A percentile compares a stretch with the other conserved stretches of the same genome.
phyloP scores from a whole-genome alignment of 768 basidiomycete genomes.

The Tulasnella sp. region DNA sequence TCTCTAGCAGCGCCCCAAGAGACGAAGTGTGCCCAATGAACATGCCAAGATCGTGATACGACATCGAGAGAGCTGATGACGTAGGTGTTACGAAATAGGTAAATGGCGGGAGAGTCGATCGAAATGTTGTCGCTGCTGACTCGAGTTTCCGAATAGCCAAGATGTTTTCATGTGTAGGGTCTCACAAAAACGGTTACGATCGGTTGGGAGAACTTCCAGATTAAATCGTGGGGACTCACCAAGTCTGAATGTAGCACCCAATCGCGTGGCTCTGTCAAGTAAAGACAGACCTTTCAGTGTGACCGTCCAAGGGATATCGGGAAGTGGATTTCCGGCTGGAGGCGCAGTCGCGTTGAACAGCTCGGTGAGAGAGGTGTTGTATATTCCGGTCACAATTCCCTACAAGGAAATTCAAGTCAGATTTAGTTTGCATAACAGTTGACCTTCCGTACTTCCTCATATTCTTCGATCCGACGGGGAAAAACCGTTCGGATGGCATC shows the following conservation, averaged over 20 bases:
- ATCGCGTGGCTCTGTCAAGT: slow-evolving; percentile 4
- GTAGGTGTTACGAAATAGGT: background rate
- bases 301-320: background rate
- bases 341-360: background rate
- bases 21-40: slow-evolving; percentile 2
- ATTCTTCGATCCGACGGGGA: slow-evolving; percentile 15
- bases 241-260: background rate
- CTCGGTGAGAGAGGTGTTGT: slow-evolving; percentile 5
- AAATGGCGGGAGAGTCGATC: background rate
- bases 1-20: slow-evolving; percentile 5
- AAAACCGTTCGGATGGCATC: slow-evolving; percentile 20
- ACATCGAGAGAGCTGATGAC: background rate
- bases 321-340: background rate
- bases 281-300: background rate
- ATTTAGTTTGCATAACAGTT: background rate
- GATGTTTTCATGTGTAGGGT: background rate
- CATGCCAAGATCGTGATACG: background rate
- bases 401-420: background rate
- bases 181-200: background rate
- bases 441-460: background rate
- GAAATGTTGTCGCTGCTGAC: background rate
- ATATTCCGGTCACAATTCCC: background rate
- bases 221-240: background rate
- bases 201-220: too few species aligned
- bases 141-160: background rate